A percentile compares a stretch with the other conserved stretches of the same genome.
Conservation (phyloP, 2,329 filamentous ascomycete genomes). For the Diaporthe aspalathi region DNA sequence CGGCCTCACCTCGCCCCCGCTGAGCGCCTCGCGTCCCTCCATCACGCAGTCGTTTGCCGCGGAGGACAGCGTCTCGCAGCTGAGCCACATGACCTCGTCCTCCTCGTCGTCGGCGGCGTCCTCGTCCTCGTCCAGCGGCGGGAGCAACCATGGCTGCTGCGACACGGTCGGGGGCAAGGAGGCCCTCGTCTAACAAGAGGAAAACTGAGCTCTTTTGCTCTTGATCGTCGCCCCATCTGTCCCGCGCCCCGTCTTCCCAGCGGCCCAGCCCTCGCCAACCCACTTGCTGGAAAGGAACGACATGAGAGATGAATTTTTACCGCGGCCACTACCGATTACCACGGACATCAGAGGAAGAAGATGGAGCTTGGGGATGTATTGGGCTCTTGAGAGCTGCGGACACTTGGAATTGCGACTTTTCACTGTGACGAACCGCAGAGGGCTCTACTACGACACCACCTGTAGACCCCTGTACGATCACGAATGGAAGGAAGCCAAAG, state of each 20-base stretch:
- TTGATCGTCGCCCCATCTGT: background rate
- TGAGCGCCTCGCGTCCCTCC: slow-evolving; percentile 31
- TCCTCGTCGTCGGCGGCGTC: too few species aligned
- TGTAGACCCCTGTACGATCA: slow-evolving; percentile 32
- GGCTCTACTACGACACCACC: background rate
- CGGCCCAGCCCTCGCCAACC: background rate
- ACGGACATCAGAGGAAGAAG: too few species aligned
- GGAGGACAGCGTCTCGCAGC: slow-evolving; percentile 28
- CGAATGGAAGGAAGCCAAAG: background rate
- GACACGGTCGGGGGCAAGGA: background rate
- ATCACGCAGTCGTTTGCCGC: slow-evolving; percentile 36
- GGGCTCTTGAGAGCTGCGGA: background rate
- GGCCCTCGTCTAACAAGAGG: background rate
- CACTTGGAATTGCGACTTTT: background rate
- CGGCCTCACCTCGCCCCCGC: slow-evolving; percentile 33
- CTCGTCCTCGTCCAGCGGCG: slow-evolving; percentile 11
- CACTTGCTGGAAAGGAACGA: background rate
- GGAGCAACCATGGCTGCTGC: background rate
- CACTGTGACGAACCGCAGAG: background rate
- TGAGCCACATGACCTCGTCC: slow-evolving; percentile 18
- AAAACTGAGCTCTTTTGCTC: too few species aligned
- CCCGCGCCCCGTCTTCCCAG: too few species aligned
- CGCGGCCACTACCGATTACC: background rate
- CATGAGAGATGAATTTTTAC: background rate
- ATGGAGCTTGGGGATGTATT: background rate